A percentile compares a stretch with the other conserved stretches of the same genome.
phyloP scores from a whole-genome alignment of 768 basidiomycete genomes.

The Naganishia vaughanmartiniae region DNA sequence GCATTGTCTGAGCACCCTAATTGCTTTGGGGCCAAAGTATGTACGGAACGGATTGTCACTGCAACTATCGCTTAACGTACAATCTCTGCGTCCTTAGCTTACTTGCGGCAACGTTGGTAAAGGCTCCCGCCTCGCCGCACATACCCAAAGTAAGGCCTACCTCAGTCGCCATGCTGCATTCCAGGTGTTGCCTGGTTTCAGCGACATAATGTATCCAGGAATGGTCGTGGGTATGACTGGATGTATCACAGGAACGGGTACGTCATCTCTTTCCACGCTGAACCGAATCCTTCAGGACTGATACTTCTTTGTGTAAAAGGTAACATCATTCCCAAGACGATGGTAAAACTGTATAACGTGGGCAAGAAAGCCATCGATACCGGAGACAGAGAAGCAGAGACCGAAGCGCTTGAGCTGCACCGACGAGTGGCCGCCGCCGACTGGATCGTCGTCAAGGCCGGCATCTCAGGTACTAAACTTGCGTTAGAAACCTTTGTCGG shows the following conservation, averaged over 20 bases:
- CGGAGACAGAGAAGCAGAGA: constrained; percentile 43
- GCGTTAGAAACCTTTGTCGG: constrained; percentile 50
- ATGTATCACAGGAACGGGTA: constrained; percentile 59
- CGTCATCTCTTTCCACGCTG: neutral
- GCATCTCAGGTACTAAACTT: constrained; percentile 52
- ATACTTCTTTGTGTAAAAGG: constrained; percentile 31
- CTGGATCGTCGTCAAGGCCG: constrained; percentile 52
- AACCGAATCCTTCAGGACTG: neutral
- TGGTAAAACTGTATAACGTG: constrained; percentile 51
- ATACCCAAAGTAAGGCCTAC: constrained; percentile 53
- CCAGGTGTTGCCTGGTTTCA: constrained; percentile 68
- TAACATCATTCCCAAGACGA: constrained; percentile 54
- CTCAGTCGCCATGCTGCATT: constrained; percentile 44
- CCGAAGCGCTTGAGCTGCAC: constrained; percentile 51
- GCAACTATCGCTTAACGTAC: neutral
- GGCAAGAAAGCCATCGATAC: constrained; percentile 46
- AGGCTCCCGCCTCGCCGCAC: constrained; percentile 68
- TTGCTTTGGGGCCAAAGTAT: constrained; percentile 69
- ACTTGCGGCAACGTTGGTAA: constrained; percentile 84
- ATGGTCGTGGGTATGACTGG: constrained; percentile 66
- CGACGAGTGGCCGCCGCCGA: constrained; percentile 52
- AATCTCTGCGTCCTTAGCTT: constrained; percentile 54
- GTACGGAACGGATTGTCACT: neutral
- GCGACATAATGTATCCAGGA: constrained; percentile 65
- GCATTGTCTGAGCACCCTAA: constrained; percentile 73